These are phyloP conservation scores for Cyclotella baltica DNA, from an alignment of 108 stramenopile species.

Conservation along the genomic window DNA sequence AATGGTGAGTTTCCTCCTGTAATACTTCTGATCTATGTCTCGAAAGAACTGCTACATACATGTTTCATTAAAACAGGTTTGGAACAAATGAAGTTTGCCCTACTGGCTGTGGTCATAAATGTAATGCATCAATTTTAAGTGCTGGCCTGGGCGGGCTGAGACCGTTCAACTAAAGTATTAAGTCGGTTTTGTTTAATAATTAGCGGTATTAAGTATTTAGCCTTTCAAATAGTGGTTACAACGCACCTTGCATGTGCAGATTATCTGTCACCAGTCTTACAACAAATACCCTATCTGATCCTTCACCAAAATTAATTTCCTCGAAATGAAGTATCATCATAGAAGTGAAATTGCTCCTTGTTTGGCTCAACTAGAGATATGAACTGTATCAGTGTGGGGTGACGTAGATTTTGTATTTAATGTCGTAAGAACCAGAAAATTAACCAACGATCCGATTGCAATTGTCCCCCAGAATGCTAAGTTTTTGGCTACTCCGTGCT, in stretches of 20 bases:
- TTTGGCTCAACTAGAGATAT: too few relatives aligned
- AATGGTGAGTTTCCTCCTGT: slow-evolving; percentile 65
- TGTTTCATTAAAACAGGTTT: slow-evolving; percentile 32
- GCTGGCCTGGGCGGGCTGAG: too few relatives aligned
- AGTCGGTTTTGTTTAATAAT: too few relatives aligned
- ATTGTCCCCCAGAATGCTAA: slow-evolving; percentile 57
- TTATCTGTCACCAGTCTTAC: too few relatives aligned
- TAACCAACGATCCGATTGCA: slow-evolving; percentile 32
- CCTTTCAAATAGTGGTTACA: too few relatives aligned
- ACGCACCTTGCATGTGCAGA: too few relatives aligned
- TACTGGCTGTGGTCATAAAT: slow-evolving; percentile 88
- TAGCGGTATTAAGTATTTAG: too few relatives aligned
- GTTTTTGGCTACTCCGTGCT: slow-evolving; percentile 28
- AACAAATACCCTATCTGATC: too few relatives aligned
- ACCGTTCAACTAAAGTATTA: too few relatives aligned
- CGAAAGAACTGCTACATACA: neutral
- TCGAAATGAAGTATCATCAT: neutral
- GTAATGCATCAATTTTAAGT: too few relatives aligned
- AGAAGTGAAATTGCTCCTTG: neutral
- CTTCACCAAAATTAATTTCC: too few relatives aligned
- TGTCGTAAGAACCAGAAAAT: slow-evolving; percentile 40
- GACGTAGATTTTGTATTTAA: slow-evolving; percentile 16
- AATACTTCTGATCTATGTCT: neutral
- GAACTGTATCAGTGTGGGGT: too few relatives aligned
- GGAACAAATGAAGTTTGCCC: slow-evolving; percentile 74